These are phyloP conservation scores for Acorus gramineus DNA, from an alignment of 106 monocot genomes.

Conservation along the genomic window DNA sequence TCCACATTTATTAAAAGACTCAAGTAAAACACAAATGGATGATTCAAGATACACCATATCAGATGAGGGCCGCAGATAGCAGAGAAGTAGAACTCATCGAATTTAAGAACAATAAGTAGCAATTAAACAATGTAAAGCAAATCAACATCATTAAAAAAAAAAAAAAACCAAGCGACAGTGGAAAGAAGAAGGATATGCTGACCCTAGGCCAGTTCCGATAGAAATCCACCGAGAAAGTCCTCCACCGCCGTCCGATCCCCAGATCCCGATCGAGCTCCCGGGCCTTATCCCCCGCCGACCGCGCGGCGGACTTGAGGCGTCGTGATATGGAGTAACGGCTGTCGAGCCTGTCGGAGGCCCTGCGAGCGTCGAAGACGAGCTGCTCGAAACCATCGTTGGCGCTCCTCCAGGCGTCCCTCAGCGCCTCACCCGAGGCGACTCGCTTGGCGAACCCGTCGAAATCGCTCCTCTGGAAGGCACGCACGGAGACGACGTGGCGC, in stretches of 20 bases:
- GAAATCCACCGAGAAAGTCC: conserved; percentile 67
- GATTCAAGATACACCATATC: no score
- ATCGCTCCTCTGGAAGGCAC: conserved; percentile 51
- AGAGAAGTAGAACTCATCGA: not conserved
- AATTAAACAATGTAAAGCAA: not conserved
- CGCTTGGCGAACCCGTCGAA: conserved; percentile 63
- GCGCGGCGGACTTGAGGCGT: conserved; percentile 41
- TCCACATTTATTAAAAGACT: no score
- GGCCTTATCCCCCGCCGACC: conserved; percentile 26
- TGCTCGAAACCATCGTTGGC: conserved; percentile 77
- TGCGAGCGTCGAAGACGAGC: conserved; percentile 58
- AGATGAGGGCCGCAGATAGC: no score
- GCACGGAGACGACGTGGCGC: conserved; percentile 6
- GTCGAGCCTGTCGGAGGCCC: conserved; percentile 63
- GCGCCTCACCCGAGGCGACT: conserved; percentile 57
- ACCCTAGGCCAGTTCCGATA: conserved; percentile 91
- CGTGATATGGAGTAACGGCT: conserved; percentile 47
- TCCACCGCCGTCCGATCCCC: conserved; percentile 56
- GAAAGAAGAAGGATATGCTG: not conserved
- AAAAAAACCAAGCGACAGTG: not conserved
- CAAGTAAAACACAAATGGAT: no score
- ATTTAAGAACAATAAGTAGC: not conserved
- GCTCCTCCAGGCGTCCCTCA: conserved; percentile 63
- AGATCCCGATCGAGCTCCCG: conserved; percentile 73
- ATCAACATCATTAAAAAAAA: not conserved